Percentiles rank a stretch among this genome's conserved stretches.
Evolutionary conservation across 805 yeast species (phyloP).

Genomic region (Saccharomyces mikatae): DNA sequence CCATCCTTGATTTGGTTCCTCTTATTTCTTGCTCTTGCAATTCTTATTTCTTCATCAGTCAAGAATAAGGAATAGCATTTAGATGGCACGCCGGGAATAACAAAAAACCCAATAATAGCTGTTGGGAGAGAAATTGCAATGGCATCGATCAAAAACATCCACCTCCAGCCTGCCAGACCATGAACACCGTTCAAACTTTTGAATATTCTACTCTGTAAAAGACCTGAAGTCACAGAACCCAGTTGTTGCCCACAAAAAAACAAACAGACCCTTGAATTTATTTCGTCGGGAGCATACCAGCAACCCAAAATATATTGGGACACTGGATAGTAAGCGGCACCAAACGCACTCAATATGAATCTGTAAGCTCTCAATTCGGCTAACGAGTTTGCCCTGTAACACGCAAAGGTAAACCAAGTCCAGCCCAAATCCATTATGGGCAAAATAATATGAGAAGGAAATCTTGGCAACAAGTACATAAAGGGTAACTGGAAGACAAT

Average conservation of each 20-base stretch:
- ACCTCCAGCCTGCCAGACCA: constrained; percentile 55
- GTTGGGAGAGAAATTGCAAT: constrained; percentile 41
- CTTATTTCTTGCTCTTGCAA: constrained; percentile 39
- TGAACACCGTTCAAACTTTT: constrained; percentile 35
- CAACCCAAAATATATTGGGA: constrained; percentile 52
- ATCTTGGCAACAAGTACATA: constrained; percentile 48
- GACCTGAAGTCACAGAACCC: constrained; percentile 49
- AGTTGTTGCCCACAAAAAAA: constrained; percentile 46
- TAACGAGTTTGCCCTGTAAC: constrained; percentile 42
- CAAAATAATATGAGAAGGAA: constrained; percentile 41
- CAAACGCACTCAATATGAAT: constrained; percentile 61
- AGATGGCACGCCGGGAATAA: constrained; percentile 55
- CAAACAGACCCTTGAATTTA: constrained; percentile 54
- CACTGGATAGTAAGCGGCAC: constrained; percentile 60
- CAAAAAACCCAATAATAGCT: constrained; percentile 40
- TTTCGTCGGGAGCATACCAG: constrained; percentile 53
- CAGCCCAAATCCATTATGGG: constrained; percentile 57
- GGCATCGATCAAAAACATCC: constrained; percentile 62
- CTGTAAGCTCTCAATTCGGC: constrained; percentile 51
- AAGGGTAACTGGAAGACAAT: constrained; percentile 60
- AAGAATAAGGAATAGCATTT: constrained; percentile 47
- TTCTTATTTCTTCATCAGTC: constrained; percentile 49
- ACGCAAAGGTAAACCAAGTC: constrained; percentile 57
- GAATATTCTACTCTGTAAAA: constrained; percentile 40
- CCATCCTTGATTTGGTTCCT: constrained; percentile 32